phyloP scores from a whole-genome alignment of 352 stramenopile species.

The Globisporangium solare region DNA sequence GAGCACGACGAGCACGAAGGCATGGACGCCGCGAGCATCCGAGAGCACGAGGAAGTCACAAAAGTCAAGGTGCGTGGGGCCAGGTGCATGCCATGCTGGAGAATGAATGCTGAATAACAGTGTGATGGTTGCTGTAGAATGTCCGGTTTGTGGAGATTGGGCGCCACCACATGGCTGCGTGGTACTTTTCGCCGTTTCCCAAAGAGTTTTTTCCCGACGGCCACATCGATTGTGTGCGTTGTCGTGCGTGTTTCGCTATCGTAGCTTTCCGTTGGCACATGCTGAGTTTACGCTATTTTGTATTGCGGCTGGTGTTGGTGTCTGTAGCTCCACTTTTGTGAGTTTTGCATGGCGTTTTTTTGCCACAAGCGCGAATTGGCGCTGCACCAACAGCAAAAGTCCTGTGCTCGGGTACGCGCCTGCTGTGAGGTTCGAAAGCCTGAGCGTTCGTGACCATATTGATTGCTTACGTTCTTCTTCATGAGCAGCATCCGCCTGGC shows the following conservation, averaged over 20 bases:
- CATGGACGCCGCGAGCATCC: conserved; percentile 95
- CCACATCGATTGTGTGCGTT: conserved; percentile 74
- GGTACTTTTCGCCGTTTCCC: conserved; percentile 97
- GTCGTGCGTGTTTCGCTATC: not conserved
- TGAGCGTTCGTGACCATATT: not conserved
- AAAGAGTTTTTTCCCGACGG: conserved; percentile 93
- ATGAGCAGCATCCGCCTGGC: conserved; percentile 59
- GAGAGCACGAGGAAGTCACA: conserved; percentile 97
- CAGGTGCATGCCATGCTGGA: not conserved
- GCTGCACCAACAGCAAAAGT: conserved; percentile 58
- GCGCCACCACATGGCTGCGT: conserved; percentile 91
- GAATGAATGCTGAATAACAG: not conserved
- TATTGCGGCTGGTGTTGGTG: not conserved
- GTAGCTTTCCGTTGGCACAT: not conserved
- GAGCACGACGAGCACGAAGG: conserved; percentile 98
- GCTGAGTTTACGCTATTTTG: not conserved
- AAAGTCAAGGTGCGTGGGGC: conserved; percentile 85
- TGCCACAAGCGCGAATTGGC: conserved; percentile 65
- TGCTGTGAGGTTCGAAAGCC: not conserved
- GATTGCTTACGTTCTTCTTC: no score
- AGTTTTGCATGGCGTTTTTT: conserved; percentile 89
- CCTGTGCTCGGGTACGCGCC: conserved; percentile 48
- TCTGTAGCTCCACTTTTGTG: conserved; percentile 82
- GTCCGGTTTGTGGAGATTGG: conserved; percentile 95
- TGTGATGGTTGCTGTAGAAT: conserved; percentile 72